Evolutionary conservation across 176 grass and related monocot species (phyloP), one percentile per base, ranked within the genome.

Genomic region (Cenchrus americanus): DNA sequence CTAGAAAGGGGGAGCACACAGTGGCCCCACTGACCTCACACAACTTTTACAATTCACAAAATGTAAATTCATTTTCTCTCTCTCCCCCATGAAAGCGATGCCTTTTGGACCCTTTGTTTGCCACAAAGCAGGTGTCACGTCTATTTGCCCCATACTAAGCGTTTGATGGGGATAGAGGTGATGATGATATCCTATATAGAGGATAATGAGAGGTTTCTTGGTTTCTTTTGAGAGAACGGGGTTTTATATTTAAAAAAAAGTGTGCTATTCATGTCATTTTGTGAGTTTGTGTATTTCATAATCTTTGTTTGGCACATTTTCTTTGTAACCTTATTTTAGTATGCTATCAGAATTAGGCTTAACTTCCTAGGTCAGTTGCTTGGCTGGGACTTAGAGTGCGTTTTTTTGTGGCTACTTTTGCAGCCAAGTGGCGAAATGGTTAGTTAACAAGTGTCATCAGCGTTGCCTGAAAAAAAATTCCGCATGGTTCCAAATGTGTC

Each of bases 121-220:
- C 60, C 75, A 80, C 75, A 60, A 74, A 61, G 69, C 55, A 81
- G 62, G 51, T 69, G 62, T 69, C 52, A 68, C 78, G 80, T 81
- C 69, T 22, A 26, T 80, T 73, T 84, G 75, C 76, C 69, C 76
- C 60, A 49, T 48, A 54, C 50, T 74, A 88, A 74, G 49, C 21
- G 22, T 14, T 41, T 60, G 81, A 88, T 60, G 66, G 75, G 68
- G 75, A 88, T 79, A 68, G 26, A 88, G 59, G 67, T 58, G 74
- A 47, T 72, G 58, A 79, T 73, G 81, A 57, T 79, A 66, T 68
- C 50, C 50, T 74, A 60, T 74, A 60, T 27, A 43, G 66, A 58
- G 40, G 19, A 58, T 78, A 65, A 46, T 66, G 66, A 59, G 60
- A 81, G 59, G 22, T 50, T 80, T 72, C 71, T 69, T 82, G 19